Evolutionary conservation across 192 early-diverging fungal genomes (phyloP).

Genomic region (Rhizoclosmatium globosum): DNA sequence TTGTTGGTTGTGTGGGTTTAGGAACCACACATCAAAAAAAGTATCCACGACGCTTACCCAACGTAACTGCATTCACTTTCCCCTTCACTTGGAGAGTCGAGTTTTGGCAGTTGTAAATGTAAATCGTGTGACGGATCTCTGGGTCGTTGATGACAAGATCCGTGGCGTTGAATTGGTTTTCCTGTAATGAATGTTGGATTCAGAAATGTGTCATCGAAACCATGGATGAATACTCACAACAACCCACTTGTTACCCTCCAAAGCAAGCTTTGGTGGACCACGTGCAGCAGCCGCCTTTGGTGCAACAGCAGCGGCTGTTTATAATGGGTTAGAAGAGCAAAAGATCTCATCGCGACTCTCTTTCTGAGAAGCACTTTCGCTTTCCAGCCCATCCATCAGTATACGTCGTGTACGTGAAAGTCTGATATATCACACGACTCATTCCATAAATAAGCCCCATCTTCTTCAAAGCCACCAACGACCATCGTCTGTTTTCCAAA

Average conservation of each 20-base stretch:
- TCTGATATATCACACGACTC: too few relatives aligned
- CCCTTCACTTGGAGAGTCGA: slow-evolving; percentile 89
- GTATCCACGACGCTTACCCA: slow-evolving; percentile 58
- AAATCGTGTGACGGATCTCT: slow-evolving; percentile 87
- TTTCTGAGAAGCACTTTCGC: too few relatives aligned
- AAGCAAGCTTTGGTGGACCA: slow-evolving; percentile 77
- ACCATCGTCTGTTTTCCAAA: too few relatives aligned
- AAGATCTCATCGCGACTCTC: too few relatives aligned
- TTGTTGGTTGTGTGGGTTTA: neutral
- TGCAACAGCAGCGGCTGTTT: slow-evolving; percentile 49
- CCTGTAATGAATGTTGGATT: slow-evolving; percentile 50
- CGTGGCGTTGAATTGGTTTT: slow-evolving; percentile 80
- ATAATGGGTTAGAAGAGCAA: slow-evolving; percentile 22
- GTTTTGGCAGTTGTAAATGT: slow-evolving; percentile 94
- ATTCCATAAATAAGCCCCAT: too few relatives aligned
- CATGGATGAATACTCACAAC: slow-evolving; percentile 53
- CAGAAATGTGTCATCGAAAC: neutral
- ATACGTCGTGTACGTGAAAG: too few relatives aligned
- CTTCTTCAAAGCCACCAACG: too few relatives aligned
- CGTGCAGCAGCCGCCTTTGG: slow-evolving; percentile 72
- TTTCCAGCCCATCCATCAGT: too few relatives aligned
- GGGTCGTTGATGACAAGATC: slow-evolving; percentile 82
- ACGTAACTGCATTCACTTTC: slow-evolving; percentile 91
- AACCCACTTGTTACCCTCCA: slow-evolving; percentile 94
- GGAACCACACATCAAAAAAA: neutral